Conservation (phyloP, 306 rosid genomes). For the Rosa rugosa region DNA sequence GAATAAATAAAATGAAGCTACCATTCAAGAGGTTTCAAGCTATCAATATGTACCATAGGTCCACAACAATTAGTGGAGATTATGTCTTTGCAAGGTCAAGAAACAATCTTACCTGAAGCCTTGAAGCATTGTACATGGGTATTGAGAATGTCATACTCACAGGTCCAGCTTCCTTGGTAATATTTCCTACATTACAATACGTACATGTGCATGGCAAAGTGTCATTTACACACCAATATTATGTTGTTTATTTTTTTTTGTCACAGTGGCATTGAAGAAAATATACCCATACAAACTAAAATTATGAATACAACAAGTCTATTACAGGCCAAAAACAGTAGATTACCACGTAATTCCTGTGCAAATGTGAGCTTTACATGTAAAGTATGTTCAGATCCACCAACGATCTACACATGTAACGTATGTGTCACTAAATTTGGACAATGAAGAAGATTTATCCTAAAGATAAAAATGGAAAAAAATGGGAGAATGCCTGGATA, state of each 20-base stretch:
- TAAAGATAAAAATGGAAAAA: constrained; percentile 13
- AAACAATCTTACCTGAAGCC: constrained; percentile 62
- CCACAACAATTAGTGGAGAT: not conserved
- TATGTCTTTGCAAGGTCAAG: not conserved
- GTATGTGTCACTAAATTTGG: constrained; percentile 22
- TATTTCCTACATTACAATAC: constrained; percentile 56
- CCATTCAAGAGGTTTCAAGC: not conserved
- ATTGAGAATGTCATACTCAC: constrained; percentile 91
- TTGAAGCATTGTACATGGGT: constrained; percentile 89
- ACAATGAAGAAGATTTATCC: constrained; percentile 3
- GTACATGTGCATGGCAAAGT: not conserved
- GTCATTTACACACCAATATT: not conserved
- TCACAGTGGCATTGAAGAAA: not conserved
- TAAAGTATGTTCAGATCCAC: constrained; percentile 92
- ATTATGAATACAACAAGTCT: constrained; percentile 15
- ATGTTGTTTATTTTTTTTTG: not conserved
- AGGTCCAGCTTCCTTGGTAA: constrained; percentile 94
- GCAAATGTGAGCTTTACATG: constrained; percentile 82
- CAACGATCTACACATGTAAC: constrained; percentile 66
- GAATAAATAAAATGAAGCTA: not conserved
- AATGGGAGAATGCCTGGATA: constrained; percentile 8
- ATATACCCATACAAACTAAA: not conserved
- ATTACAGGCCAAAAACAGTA: not conserved
- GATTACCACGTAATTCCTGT: constrained; percentile 72
- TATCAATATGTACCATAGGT: not conserved